Evolutionary conservation across 225 moss, liverwort and hornwort genomes (phyloP).

Genomic region (Asterella californica): DNA sequence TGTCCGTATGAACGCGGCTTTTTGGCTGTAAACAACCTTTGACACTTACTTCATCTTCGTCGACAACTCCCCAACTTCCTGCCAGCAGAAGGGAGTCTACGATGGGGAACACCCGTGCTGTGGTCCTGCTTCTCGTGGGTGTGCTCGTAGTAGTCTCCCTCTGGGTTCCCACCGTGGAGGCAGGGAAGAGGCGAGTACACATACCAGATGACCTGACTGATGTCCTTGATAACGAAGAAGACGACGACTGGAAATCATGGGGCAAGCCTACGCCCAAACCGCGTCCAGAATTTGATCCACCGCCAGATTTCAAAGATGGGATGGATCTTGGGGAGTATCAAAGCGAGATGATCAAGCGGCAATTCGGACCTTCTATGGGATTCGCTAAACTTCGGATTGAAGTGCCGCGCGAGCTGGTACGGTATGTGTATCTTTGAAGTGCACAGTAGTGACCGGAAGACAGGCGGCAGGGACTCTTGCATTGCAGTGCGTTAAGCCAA

Average conservation of each 20-base stretch:
- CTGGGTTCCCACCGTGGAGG: neutral
- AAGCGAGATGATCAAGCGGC: slow-evolving; percentile 74
- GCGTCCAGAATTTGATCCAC: slow-evolving; percentile 56
- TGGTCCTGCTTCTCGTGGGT: too few relatives aligned
- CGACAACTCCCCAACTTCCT: neutral
- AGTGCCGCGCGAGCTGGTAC: slow-evolving; percentile 61
- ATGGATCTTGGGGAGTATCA: slow-evolving; percentile 53
- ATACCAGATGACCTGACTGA: slow-evolving; percentile 79
- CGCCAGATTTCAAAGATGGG: slow-evolving; percentile 61
- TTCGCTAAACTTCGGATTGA: slow-evolving; percentile 91
- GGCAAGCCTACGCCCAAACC: slow-evolving; percentile 57
- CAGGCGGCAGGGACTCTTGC: too few relatives aligned
- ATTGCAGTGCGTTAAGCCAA: too few relatives aligned
- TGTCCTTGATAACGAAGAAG: slow-evolving; percentile 87
- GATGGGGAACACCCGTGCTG: neutral
- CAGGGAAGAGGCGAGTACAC: slow-evolving; percentile 43
- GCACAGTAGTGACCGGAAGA: too few relatives aligned
- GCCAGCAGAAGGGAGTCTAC: neutral
- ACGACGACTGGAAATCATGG: slow-evolving; percentile 90
- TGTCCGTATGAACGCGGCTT: neutral
- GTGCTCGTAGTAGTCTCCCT: neutral
- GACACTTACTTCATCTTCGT: neutral
- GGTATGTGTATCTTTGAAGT: slow-evolving; percentile 17
- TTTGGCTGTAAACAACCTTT: neutral
- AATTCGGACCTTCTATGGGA: slow-evolving; percentile 70